phyloP scores from a whole-genome alignment of 2,329 filamentous ascomycete species.

The Pseudogymnoascus sp. region DNA sequence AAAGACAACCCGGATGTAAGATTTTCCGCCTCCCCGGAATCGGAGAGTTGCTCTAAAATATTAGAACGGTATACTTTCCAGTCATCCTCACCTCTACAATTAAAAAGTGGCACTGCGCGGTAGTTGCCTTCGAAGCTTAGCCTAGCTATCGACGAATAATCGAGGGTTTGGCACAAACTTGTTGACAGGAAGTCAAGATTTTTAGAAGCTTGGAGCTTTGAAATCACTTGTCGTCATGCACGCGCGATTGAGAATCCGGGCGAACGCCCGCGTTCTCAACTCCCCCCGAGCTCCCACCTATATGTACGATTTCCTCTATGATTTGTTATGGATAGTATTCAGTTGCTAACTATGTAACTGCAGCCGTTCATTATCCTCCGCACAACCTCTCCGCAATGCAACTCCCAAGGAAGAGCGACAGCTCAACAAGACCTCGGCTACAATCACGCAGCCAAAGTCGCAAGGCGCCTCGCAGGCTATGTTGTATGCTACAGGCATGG shows the following conservation, averaged over 20 bases:
- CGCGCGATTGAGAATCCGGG: conserved; percentile 24
- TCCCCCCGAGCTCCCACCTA: conserved; percentile 25
- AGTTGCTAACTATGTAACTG: conserved; percentile 12
- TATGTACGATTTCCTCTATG: conserved; percentile 20
- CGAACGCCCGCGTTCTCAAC: conserved; percentile 22
- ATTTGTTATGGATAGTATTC: conserved; percentile 11
- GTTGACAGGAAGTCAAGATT: conserved; percentile 1
- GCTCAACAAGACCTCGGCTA: conserved; percentile 76
- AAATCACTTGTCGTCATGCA: conserved; percentile 1
- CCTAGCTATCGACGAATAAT: background rate
- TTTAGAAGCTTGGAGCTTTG: background rate
- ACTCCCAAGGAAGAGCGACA: conserved; percentile 25
- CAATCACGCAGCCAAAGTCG: conserved; percentile 93
- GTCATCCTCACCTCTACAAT: background rate
- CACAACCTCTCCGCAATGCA: conserved; percentile 20
- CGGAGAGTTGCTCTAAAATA: conserved; percentile 7
- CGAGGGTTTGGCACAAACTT: background rate
- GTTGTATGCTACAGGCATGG: conserved; percentile 91
- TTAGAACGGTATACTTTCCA: background rate
- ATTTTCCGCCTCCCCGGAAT: background rate
- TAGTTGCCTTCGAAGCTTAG: background rate
- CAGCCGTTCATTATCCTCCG: conserved; percentile 27
- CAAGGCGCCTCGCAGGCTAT: conserved; percentile 98
- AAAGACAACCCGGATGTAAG: background rate
- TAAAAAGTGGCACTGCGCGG: background rate